A percentile compares a stretch with the other conserved stretches of the same genome.
Evolutionary conservation across 2,329 filamentous ascomycete genomes (phyloP).

Genomic region (Talaromyces sp.): DNA sequence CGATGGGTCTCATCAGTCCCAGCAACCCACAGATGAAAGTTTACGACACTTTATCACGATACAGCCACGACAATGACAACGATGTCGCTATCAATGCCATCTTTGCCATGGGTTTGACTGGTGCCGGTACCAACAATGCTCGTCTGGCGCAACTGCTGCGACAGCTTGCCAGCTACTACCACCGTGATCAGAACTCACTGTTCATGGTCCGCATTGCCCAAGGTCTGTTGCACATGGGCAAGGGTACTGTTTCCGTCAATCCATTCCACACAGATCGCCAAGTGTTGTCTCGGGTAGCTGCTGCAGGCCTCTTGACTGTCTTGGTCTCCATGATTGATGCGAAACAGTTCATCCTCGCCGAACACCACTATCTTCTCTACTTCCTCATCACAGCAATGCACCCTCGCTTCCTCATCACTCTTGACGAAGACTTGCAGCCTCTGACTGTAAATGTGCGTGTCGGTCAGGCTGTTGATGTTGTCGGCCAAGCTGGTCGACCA

Average conservation of each 20-base stretch:
- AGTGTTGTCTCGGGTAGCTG: constrained; percentile 85
- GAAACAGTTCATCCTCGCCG: constrained; percentile 72
- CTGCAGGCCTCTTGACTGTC: constrained; percentile 83
- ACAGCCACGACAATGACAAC: constrained; percentile 97
- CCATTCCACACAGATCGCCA: constrained; percentile 99
- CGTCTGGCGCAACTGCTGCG: constrained; percentile 89
- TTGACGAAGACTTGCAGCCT: constrained; percentile 91
- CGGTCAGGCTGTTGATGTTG: constrained; percentile 95
- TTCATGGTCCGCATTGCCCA: constrained; percentile 99
- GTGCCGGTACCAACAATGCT: constrained; percentile 96
- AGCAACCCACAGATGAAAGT: constrained; percentile 99
- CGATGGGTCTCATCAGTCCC: constrained; percentile 93
- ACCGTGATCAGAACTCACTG: constrained; percentile 88
- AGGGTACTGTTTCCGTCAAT: constrained; percentile 90
- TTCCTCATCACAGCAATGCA: constrained; percentile 96
- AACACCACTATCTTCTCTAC: constrained; percentile 91
- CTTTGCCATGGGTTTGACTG: constrained; percentile 96
- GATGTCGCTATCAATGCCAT: constrained; percentile 98
- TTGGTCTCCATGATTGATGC: constrained; percentile 92
- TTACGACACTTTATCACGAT: constrained; percentile 94
- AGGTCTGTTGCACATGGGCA: constrained; percentile 97
- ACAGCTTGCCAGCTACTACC: constrained; percentile 96
- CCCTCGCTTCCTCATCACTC: constrained; percentile 89
- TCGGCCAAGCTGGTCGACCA: constrained; percentile 91
- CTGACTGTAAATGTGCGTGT: constrained; percentile 94